A percentile compares a stretch with the other conserved stretches of the same genome.
Evolutionary conservation across 352 stramenopile species (phyloP).

Genomic region (Vaucheria bursata): DNA sequence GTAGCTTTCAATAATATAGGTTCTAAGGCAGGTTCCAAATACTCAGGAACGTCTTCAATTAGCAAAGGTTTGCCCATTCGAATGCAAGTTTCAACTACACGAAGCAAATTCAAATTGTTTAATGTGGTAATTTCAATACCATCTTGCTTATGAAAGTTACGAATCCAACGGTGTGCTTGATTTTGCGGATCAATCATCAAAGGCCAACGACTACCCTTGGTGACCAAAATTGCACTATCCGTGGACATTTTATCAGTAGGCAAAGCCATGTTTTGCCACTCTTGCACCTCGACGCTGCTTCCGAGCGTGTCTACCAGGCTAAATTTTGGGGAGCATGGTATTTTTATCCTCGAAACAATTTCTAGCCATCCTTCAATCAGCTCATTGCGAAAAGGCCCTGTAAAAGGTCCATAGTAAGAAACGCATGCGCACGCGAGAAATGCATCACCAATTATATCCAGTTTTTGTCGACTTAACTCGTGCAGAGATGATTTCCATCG

Average conservation of each 20-base stretch:
- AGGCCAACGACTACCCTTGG: slow-evolving; percentile 74
- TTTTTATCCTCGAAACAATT: slow-evolving; percentile 55
- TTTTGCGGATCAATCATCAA: slow-evolving; percentile 87
- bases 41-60: slow-evolving; percentile 82
- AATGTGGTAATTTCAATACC: slow-evolving; percentile 73
- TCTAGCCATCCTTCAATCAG: slow-evolving; percentile 57
- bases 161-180: slow-evolving; percentile 86
- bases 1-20: slow-evolving; percentile 80
- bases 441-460: slow-evolving; percentile 72
- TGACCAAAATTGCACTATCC: slow-evolving; percentile 82
- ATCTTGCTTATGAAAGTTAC: slow-evolving; percentile 64
- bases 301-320: slow-evolving; percentile 64
- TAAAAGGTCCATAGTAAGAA: slow-evolving; percentile 86
- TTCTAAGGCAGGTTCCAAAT: slow-evolving; percentile 77
- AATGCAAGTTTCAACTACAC: slow-evolving; percentile 79
- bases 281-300: slow-evolving; percentile 75
- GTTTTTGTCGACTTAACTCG: slow-evolving; percentile 63
- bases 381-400: slow-evolving; percentile 65
- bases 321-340: slow-evolving; percentile 58
- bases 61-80: slow-evolving; percentile 71
- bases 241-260: slow-evolving; percentile 75
- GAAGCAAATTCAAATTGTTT: slow-evolving; percentile 75
- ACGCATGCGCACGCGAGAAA: slow-evolving; percentile 81
- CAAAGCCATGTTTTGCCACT: slow-evolving; percentile 81
- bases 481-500: slow-evolving; percentile 80